These are phyloP conservation scores for Pythium oligandrum DNA, from an alignment of 352 stramenopile species.

Conservation along the genomic window DNA sequence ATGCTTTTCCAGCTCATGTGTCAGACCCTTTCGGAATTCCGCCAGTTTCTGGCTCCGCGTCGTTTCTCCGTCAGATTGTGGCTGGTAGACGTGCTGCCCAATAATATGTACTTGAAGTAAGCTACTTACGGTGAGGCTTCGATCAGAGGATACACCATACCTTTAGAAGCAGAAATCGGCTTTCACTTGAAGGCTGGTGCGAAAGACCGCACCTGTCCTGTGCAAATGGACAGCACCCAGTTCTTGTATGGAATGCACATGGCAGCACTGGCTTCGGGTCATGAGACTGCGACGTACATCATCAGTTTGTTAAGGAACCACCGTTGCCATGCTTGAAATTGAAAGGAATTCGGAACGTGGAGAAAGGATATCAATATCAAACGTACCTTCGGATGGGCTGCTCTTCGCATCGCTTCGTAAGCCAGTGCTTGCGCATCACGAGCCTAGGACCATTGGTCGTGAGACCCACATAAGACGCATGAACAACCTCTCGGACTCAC, in stretches of 20 bases:
- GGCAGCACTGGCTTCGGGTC: neutral
- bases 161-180: slow-evolving; percentile 17
- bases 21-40: too few relatives aligned
- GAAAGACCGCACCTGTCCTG: slow-evolving; percentile 6
- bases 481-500: neutral
- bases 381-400: slow-evolving; percentile 10
- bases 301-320: neutral
- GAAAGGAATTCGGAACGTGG: neutral
- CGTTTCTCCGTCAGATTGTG: neutral
- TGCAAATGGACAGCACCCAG: slow-evolving; percentile 19
- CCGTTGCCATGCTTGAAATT: neutral
- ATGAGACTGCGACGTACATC: slow-evolving; percentile 3
- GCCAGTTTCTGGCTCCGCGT: neutral
- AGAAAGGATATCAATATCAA: too few relatives aligned
- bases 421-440: slow-evolving; percentile 21
- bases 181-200: slow-evolving; percentile 5
- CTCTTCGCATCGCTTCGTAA: slow-evolving; percentile 22
- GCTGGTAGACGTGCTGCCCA: neutral
- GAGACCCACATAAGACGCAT: neutral
- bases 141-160: slow-evolving; percentile 3
- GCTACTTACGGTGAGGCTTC: neutral
- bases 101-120: neutral
- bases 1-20: neutral
- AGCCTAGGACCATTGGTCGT: slow-evolving; percentile 11
- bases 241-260: slow-evolving; percentile 18